These are phyloP conservation scores for Apiospora marii DNA, from an alignment of 2,329 filamentous ascomycete species.

Conservation along the genomic window DNA sequence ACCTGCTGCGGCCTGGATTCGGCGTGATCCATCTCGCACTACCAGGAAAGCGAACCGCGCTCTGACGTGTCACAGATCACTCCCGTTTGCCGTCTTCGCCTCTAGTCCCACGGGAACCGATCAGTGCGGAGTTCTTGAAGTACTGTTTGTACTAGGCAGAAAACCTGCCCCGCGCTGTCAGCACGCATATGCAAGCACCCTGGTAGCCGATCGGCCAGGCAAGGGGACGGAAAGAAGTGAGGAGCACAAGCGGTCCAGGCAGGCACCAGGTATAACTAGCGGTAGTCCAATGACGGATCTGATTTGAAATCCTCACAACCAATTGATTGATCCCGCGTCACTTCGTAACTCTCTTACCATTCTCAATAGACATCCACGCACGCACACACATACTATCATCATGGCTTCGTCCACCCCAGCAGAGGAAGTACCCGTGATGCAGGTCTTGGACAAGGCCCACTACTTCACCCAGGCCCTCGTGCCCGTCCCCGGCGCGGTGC, in stretches of 20 bases:
- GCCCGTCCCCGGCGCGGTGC: conserved; percentile 35
- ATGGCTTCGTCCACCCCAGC: background rate
- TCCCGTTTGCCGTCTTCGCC: background rate
- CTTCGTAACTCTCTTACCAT: background rate
- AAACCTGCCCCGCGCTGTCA: background rate
- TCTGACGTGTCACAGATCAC: conserved; percentile 3
- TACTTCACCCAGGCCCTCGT: conserved; percentile 41
- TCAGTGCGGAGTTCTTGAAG: background rate
- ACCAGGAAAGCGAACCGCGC: background rate
- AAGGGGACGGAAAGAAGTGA: background rate
- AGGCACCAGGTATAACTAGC: background rate
- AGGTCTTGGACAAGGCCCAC: conserved; percentile 42
- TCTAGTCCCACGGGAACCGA: background rate
- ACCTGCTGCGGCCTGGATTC: background rate
- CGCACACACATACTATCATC: background rate
- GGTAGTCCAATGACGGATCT: background rate
- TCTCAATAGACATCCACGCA: background rate
- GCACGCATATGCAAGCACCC: background rate
- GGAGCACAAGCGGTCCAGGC: background rate
- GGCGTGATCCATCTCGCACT: background rate
- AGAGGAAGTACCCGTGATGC: conserved; percentile 37
- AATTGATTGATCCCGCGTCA: background rate
- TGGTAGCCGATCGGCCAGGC: background rate
- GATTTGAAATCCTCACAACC: background rate
- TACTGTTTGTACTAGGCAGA: background rate